phyloP scores from a whole-genome alignment of 805 yeast genomes.

The Priceomyces carsonii region DNA sequence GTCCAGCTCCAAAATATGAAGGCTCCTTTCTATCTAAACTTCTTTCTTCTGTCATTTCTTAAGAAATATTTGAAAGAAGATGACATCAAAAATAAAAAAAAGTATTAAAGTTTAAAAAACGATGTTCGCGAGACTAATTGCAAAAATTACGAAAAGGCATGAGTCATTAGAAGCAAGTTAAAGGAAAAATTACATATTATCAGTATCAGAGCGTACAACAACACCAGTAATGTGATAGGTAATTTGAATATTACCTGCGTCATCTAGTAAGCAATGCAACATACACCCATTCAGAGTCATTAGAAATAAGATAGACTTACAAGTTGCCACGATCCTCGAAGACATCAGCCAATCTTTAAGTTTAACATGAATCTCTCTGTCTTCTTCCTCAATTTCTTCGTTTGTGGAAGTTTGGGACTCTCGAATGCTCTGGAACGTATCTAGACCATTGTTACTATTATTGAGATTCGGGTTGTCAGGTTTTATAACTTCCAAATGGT shows the following conservation, averaged over 20 bases:
- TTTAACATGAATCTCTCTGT: slow-evolving; percentile 50
- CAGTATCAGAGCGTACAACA: slow-evolving; percentile 4
- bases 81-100: no score
- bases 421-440: slow-evolving; percentile 8
- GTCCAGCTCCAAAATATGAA: slow-evolving; percentile 97
- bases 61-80: no score
- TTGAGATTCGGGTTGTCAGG: slow-evolving; percentile 20
- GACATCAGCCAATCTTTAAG: slow-evolving; percentile 71
- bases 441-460: slow-evolving; percentile 22
- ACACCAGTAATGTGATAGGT: slow-evolving; percentile 57
- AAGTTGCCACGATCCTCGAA: slow-evolving; percentile 56
- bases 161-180: background rate
- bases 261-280: slow-evolving; percentile 66
- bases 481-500: slow-evolving; percentile 45
- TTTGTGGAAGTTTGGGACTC: slow-evolving; percentile 8
- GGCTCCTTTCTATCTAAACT: slow-evolving; percentile 67
- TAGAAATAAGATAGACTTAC: slow-evolving; percentile 61
- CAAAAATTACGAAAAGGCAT: slow-evolving; percentile 1
- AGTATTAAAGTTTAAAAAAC: no score
- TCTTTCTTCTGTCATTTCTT: slow-evolving; percentile 7
- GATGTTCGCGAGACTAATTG: no score
- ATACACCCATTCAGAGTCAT: slow-evolving; percentile 60
- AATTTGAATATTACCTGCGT: slow-evolving; percentile 63
- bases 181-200: background rate
- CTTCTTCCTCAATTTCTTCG: slow-evolving; percentile 22